Evolutionary conservation across 768 basidiomycete species (phyloP), one percentile per base, ranked within the genome.

Genomic region (Lentinula edodes): DNA sequence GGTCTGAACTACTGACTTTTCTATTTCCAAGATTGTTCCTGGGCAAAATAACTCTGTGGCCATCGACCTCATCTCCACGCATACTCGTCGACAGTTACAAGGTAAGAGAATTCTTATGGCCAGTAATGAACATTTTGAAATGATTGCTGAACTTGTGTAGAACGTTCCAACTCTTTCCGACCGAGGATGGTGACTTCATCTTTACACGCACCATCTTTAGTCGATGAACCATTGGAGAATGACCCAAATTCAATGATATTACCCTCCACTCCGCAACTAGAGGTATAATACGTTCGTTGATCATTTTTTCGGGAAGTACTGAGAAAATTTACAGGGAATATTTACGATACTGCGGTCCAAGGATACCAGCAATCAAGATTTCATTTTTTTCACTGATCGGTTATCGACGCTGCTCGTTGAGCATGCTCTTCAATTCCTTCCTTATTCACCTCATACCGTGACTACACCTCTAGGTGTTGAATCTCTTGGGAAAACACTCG

Each of bases 11-110:
- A 53, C 45, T 42, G 9, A 38, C 38, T 20, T 34, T 61, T 43
- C 36, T 56, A 41, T 13, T 9, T 60, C 13, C n/a, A 63, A 96
- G 95, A 95, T 98, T 65, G 95, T 99, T n/a, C 95, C 95, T 1
- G 96, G 96, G 2, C 84, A 85, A 3, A 86, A 93, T 65, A 98
- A 98, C 68, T 72, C 83, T 20, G 89, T 96, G 9, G 95, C 96
- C 3, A 94, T 97, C 59, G 95, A 97, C 63, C 80, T 99, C 42
- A 93, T 99, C 58, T 87, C 89, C 15, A 93, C 92, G 2, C 97
- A 98, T 69, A 85, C 98, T 61, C 84, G 87, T 32, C 84, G 88
- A 42, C 88, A 97, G 71, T 81, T 98, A 51, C 84, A 87, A 55
- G 89, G 59, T 60, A 35, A 23, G 12, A 18, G 23, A 5, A 52